A percentile compares a stretch with the other conserved stretches of the same genome.
phyloP scores from a whole-genome alignment of 176 grass and related monocot species.

The Paspalum notatum region DNA sequence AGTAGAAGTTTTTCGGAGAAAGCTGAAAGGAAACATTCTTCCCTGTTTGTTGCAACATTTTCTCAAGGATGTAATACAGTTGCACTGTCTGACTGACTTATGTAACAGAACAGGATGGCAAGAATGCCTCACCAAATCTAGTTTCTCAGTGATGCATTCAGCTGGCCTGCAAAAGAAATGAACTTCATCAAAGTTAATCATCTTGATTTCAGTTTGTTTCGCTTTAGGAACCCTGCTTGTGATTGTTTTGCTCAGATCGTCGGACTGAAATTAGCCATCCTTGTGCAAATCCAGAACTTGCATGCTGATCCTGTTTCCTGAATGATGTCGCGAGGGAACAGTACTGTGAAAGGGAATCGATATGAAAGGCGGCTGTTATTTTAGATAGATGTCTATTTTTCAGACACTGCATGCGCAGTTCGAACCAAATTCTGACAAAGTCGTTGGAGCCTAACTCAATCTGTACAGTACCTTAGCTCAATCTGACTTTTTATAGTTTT shows the following conservation, averaged over 20 bases:
- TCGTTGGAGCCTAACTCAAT: background rate
- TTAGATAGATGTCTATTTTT: background rate
- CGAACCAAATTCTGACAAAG: background rate
- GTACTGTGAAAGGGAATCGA: background rate
- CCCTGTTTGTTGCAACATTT: background rate
- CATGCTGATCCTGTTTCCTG: background rate
- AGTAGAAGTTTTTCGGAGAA: slow-evolving; percentile 14
- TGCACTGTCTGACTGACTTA: background rate
- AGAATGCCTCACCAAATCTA: background rate
- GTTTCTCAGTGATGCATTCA: background rate
- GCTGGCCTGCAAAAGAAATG: background rate
- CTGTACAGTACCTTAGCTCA: background rate
- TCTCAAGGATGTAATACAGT: background rate
- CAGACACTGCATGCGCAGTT: background rate
- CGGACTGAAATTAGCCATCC: background rate
- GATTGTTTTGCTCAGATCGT: background rate
- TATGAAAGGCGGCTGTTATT: background rate
- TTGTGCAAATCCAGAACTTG: background rate
- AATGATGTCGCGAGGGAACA: background rate
- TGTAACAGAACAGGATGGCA: slow-evolving; percentile 10
- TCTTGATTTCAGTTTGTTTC: slow-evolving; percentile 29
- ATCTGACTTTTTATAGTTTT: background rate
- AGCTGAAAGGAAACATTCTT: background rate
- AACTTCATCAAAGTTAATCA: slow-evolving; percentile 1
- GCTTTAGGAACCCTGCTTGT: background rate